Evolutionary conservation across 179 eudicot species (phyloP), one percentile per base, ranked within the genome.

Genomic region (Sideroxylon spinosum): DNA sequence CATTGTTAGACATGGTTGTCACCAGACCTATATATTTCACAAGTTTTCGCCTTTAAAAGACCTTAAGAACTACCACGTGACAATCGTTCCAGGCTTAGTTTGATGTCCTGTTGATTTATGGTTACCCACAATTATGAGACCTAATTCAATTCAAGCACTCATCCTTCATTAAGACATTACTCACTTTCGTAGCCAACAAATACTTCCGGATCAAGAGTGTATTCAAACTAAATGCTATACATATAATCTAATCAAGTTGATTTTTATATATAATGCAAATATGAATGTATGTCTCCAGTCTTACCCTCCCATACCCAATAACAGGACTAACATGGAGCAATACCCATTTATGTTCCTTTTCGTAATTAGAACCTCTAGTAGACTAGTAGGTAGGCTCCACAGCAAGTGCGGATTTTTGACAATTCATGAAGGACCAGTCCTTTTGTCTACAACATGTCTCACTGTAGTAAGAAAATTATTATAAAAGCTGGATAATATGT

Each of bases 221-320:
- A 68, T 19, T n/a, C 25, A 44, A 69, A 23, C 7, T 29, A 29
- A 29, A 29, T 69, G 17, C 23, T 69, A 20, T 17, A 69, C 26
- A 22, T 9, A 9, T 46, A 25, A 68, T 55, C 23, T 37, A 68
- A 69, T 69, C 28, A 69, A 69, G 73, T 28, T 69, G 73, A 46
- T 52, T 52, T 46, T 69, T 26, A 12, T 22, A 52, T 46, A 69
- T 25, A 2, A 9, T 22, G 12, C 37, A 29, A 69, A 55, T 55
- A 55, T 13, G 59, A 55, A 29, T 29, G 37, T 29, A 55, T 12
- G 17, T 55, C 59, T 55, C 17, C 59, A 55, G 59, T 29, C 3
- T 55, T 55, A 11, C 17, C 16, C 59, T 17, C 13, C 17, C 59
- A 17, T 10, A 14, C 2, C 59, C 59, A 29, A 29, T 55, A 55